phyloP scores from a whole-genome alignment of 495 filamentous ascomycete genomes.

The Geoglossum glabrum region DNA sequence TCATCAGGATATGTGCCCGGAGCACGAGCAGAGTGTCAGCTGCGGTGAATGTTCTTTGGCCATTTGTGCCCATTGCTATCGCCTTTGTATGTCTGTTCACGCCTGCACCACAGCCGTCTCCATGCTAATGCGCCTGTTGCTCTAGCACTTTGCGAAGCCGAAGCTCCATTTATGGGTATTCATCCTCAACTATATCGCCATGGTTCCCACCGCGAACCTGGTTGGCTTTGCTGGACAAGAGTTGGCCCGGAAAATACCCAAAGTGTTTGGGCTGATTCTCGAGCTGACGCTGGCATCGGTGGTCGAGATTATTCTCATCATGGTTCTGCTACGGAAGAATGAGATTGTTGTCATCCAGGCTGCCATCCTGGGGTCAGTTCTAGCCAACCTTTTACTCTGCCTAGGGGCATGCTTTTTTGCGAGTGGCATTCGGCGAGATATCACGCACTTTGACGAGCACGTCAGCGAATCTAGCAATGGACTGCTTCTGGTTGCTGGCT shows the following conservation, averaged over 20 bases:
- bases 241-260: conserved; percentile 57
- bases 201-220: conserved; percentile 77
- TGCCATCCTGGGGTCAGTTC: conserved; percentile 61
- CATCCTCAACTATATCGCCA: conserved; percentile 53
- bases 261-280: conserved; percentile 54
- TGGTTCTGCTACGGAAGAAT: conserved; percentile 39
- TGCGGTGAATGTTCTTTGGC: conserved; percentile 53
- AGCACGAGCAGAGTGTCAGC: conserved; percentile 35
- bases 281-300: conserved; percentile 60
- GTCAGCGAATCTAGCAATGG: conserved; percentile 68
- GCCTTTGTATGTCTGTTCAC: conserved; percentile 21
- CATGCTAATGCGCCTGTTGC: background rate
- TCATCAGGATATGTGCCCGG: conserved; percentile 38
- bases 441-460: conserved; percentile 51
- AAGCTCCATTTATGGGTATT: conserved; percentile 46
- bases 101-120: background rate
- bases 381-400: conserved; percentile 60
- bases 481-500: conserved; percentile 49
- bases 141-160: conserved; percentile 34
- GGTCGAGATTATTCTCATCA: conserved; percentile 70
- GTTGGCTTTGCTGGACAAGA: conserved; percentile 73
- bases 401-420: conserved; percentile 60
- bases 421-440: conserved; percentile 44
- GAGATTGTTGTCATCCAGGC: conserved; percentile 58
- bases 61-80: conserved; percentile 48